Percentiles rank a stretch among this genome's conserved stretches.
Conservation (phyloP, 75 land plant species). For the Isoetes taiwanensis region DNA sequence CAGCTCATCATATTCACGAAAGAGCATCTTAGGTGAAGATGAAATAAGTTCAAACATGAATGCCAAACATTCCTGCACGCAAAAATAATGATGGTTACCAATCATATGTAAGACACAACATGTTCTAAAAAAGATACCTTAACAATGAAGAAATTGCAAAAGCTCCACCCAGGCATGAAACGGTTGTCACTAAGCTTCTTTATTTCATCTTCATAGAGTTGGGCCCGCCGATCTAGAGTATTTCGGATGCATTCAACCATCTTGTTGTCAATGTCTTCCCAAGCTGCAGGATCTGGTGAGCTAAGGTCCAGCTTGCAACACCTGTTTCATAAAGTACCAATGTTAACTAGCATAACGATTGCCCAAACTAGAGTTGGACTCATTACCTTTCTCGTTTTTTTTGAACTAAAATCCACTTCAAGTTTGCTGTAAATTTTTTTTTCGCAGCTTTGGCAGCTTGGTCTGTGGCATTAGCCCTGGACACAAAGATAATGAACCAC, state of each 20-base stretch:
- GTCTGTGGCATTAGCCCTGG: conserved; percentile 69
- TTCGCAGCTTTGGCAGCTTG: conserved; percentile 61
- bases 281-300: conserved; percentile 58
- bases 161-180: conserved; percentile 73
- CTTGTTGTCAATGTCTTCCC: conserved; percentile 84
- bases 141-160: conserved; percentile 77
- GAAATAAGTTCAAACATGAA: conserved; percentile 93
- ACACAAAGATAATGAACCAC: conserved; percentile 92
- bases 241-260: conserved; percentile 67
- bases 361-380: neutral
- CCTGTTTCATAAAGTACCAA: conserved; percentile 17
- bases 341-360: neutral
- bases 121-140: too few relatives aligned
- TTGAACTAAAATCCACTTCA: conserved; percentile 89
- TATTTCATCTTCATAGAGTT: conserved; percentile 92
- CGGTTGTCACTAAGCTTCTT: conserved; percentile 79
- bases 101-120: neutral
- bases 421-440: conserved; percentile 65
- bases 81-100: neutral
- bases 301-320: conserved; percentile 85
- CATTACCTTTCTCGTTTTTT: conserved; percentile 82
- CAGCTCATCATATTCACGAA: conserved; percentile 93
- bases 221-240: conserved; percentile 80
- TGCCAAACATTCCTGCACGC: conserved; percentile 85
- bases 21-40: conserved; percentile 76